Conservation (phyloP, 345 rosid species). For the Melaleuca quinquenervia region DNA sequence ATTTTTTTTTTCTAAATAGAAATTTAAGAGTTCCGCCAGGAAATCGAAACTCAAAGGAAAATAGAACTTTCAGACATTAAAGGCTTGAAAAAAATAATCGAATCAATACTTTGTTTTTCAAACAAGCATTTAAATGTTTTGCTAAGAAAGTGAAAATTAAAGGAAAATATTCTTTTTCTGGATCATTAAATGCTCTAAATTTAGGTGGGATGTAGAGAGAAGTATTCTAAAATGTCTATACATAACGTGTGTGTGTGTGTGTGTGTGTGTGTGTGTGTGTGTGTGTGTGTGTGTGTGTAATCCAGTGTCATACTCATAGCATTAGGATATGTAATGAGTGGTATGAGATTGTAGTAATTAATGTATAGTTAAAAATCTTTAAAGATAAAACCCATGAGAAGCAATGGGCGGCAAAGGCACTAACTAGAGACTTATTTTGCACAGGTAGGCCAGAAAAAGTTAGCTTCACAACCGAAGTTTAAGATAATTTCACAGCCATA, state of each 20-base stretch:
- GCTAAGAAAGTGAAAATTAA: not conserved
- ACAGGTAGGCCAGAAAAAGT: not conserved
- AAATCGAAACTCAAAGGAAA: not conserved
- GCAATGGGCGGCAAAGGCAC: not conserved
- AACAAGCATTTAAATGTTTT: not conserved
- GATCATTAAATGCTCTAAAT: not conserved
- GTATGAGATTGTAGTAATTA: not conserved
- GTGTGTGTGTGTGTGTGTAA: too few species aligned
- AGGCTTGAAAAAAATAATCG: not conserved
- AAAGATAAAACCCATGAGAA: not conserved
- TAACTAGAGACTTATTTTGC: not conserved
- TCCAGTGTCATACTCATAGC: not conserved
- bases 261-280: too few species aligned
- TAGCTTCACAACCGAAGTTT: not conserved
- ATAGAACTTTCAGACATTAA: not conserved
- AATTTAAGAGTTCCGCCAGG: not conserved
- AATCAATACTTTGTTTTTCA: not conserved
- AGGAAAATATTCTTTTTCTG: not conserved
- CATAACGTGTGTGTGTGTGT: too few species aligned
- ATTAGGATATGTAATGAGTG: not conserved
- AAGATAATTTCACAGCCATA: not conserved
- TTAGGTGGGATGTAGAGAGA: not conserved
- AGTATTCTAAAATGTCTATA: not conserved
- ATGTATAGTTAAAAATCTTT: accelerated
- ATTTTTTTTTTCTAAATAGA: not conserved